Conservation (phyloP, 805 yeast genomes). For the Yueomyces sinensis region DNA sequence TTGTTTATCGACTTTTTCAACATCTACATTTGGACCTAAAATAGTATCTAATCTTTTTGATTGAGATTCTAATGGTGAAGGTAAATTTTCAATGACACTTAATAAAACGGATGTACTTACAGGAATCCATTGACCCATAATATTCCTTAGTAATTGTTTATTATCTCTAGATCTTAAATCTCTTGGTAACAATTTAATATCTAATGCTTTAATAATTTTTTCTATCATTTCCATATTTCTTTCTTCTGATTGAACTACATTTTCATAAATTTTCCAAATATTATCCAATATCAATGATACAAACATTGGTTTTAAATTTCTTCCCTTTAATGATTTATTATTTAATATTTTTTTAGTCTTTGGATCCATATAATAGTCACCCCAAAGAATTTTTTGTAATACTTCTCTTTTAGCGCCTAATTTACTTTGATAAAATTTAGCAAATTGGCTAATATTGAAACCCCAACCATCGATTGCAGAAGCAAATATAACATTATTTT, state of each 20-base stretch:
- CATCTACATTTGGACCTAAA: conserved; percentile 33
- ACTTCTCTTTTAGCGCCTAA: conserved; percentile 72
- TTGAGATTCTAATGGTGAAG: conserved; percentile 76
- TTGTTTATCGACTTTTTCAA: conserved; percentile 31
- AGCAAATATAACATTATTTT: conserved; percentile 82
- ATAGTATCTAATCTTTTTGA: conserved; percentile 52
- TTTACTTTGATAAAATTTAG: conserved; percentile 72
- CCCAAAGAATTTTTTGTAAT: conserved; percentile 86
- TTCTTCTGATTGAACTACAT: conserved; percentile 39
- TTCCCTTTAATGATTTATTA: conserved; percentile 48
- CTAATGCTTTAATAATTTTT: conserved; percentile 60
- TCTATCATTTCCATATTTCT: conserved; percentile 58
- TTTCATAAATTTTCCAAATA: conserved; percentile 83
- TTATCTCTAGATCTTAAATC: conserved; percentile 73
- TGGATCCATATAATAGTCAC: conserved; percentile 81
- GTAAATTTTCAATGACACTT: conserved; percentile 72
- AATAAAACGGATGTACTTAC: conserved; percentile 74
- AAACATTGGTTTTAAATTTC: conserved; percentile 64
- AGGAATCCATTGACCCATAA: conserved; percentile 92
- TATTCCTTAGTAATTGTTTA: conserved; percentile 42
- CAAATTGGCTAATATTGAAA: conserved; percentile 77
- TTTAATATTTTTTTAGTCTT: conserved; percentile 75
- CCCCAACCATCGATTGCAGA: conserved; percentile 98
- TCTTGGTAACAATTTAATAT: conserved; percentile 55
- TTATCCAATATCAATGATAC: conserved; percentile 78